Base-by-base conservation (phyloP, 2,329 filamentous ascomycete species). In the Colletotrichum agaves region DNA sequence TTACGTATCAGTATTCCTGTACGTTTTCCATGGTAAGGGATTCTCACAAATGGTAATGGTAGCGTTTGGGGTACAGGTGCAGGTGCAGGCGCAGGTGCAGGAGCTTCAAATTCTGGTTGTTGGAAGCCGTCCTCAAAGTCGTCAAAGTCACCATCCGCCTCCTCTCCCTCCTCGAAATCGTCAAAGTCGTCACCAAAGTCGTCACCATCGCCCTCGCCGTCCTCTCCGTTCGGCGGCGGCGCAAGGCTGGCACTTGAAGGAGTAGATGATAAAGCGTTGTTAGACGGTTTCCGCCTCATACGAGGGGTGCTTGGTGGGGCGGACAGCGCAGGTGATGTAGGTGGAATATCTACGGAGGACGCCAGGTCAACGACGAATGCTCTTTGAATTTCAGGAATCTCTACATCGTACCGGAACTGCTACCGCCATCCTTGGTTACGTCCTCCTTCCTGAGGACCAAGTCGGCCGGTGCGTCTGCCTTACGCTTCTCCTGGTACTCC, bases 121-220 rank as follows among this genome's bases (percentile, higher is more conserved):
- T 93, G 86, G 75, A 93, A 93, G 41, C 84, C 89, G 72, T 90
- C 91, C 75, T 91, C 90, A 78, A 93, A 93, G 74, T 92, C 90
- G 73, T 88, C 88, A 79, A 90, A 90, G 73, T 86, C 86, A 27
- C 82, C 83, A 50, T 82, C 82, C 7, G 81, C 84, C 71, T 83
- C 83, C 63, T 83, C 84, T 55, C 85, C 87, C 73, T 89, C 87
- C 73, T 88, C 86, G 71, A 90, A 89, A 69, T 88, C 87, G 75
- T 90, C 87, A 78, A 87, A 86, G 69, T 89, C 87, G 73, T 88
- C 86, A 21, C 84, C 86, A 74, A 87, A 88, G 46, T 84, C 85
- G 70, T 85, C 83, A 33, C 77, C 75, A 43, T 76, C 73, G 17
- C 73, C 72, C 5, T 70, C 74, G 46, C 74, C 74, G 19, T 76